phyloP scores from a whole-genome alignment of 2,329 filamentous ascomycete species.

The Didymella arachidicola region DNA sequence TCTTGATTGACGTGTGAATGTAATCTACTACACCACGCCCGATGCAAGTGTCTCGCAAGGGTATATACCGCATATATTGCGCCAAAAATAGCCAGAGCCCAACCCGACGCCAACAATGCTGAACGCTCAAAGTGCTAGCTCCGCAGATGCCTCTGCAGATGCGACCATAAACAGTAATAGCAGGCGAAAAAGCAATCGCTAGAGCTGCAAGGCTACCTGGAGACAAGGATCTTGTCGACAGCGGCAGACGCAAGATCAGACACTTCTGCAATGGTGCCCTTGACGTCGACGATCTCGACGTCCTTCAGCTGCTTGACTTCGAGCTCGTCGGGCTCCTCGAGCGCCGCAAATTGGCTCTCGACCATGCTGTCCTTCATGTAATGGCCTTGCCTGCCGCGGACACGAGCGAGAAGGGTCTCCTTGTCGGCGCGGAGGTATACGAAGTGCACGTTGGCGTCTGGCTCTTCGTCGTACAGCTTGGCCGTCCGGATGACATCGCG shows the following conservation, averaged over 20 bases:
- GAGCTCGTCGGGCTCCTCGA: conserved; percentile 80
- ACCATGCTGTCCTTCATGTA: conserved; percentile 99
- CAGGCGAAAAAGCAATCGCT: conserved; percentile 2
- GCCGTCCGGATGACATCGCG: conserved; percentile 71
- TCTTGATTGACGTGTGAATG: conserved; percentile 3
- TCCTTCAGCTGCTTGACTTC: conserved; percentile 62
- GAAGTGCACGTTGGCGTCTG: conserved; percentile 73
- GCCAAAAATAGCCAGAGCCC: conserved; percentile 20
- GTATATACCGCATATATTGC: conserved; percentile 18
- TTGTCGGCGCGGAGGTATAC: conserved; percentile 86
- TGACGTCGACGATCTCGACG: conserved; percentile 57
- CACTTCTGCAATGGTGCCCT: conserved; percentile 52
- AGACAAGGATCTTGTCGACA: conserved; percentile 46
- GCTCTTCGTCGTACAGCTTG: conserved; percentile 56
- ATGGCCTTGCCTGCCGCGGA: conserved; percentile 77
- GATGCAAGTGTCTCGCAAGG: conserved; percentile 18
- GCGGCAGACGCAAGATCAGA: conserved; percentile 49
- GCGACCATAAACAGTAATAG: conserved; percentile 2
- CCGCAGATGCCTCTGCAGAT: conserved; percentile 2
- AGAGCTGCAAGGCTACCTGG: conserved; percentile 7
- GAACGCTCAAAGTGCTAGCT: conserved; percentile 17
- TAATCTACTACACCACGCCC: conserved; percentile 6
- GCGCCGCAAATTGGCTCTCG: conserved; percentile 83
- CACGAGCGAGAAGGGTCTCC: conserved; percentile 76
- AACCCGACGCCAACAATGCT: conserved; percentile 22